Conservation (phyloP, 495 filamentous ascomycete species). For the Pseudoneurospora amorphoporcata region DNA sequence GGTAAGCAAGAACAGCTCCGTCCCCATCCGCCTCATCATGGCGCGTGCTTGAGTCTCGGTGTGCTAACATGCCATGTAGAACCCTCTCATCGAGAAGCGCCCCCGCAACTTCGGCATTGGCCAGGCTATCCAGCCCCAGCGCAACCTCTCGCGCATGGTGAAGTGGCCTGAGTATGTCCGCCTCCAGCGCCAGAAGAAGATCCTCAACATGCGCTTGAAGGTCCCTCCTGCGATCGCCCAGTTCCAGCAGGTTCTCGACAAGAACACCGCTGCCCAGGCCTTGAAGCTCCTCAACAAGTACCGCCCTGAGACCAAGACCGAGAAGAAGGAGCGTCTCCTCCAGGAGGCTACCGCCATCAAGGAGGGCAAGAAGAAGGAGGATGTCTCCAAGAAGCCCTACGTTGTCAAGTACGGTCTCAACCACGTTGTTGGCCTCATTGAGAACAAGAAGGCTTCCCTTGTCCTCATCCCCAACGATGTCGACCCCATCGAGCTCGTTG, state of each 20-base stretch:
- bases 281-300: conserved; percentile 99
- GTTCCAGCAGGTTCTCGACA: conserved; percentile 95
- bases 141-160: conserved; percentile 98
- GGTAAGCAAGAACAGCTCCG: conserved; percentile 45
- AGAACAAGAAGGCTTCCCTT: conserved; percentile 99
- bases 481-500: conserved; percentile 98
- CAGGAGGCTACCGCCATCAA: conserved; percentile 95
- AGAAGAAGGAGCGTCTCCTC: conserved; percentile 99
- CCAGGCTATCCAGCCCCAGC: conserved; percentile 94
- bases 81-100: conserved; percentile 98
- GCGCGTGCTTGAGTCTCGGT: neutral
- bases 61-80: conserved; percentile 47
- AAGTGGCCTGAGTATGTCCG: conserved; percentile 99
- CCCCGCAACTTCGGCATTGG: conserved; percentile 97
- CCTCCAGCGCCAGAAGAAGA: conserved; percentile 99
- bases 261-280: conserved; percentile 89
- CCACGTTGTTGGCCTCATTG: conserved; percentile 98
- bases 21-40: neutral
- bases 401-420: conserved; percentile 99
- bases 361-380: conserved; percentile 99
- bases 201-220: conserved; percentile 96
- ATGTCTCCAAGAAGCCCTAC: conserved; percentile 99
- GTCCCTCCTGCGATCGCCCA: conserved; percentile 95
- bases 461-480: conserved; percentile 99
- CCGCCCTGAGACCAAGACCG: conserved; percentile 94